phyloP scores from a whole-genome alignment of 331 rosid species.

The Cydonia oblonga region DNA sequence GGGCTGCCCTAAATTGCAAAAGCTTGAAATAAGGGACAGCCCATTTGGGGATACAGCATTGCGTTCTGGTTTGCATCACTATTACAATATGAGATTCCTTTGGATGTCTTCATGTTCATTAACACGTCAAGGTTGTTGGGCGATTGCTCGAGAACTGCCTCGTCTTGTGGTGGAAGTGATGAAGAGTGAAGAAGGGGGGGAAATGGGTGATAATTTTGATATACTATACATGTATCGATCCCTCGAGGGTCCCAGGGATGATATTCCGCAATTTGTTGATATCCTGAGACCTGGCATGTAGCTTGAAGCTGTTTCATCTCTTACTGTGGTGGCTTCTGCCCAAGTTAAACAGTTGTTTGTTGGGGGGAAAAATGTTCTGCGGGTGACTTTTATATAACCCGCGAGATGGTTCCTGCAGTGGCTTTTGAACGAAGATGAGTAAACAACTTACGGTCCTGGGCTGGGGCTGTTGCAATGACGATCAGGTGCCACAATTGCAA shows the following conservation, averaged over 20 bases:
- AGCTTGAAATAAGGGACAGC: conserved; percentile 82
- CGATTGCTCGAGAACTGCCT: conserved; percentile 53
- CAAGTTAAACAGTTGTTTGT: conserved; percentile 14
- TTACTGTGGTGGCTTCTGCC: conserved; percentile 16
- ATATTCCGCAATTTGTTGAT: conserved; percentile 48
- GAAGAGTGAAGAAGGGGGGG: conserved; percentile 7
- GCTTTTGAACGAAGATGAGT: conserved; percentile 15
- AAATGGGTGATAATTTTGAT: conserved; percentile 26
- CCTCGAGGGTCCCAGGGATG: conserved; percentile 60
- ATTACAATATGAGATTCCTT: conserved; percentile 76
- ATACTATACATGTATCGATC: conserved; percentile 72
- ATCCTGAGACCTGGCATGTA: conserved; percentile 30
- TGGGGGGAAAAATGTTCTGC: conserved; percentile 9
- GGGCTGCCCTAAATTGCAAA: conserved; percentile 72
- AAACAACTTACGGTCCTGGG: conserved; percentile 16
- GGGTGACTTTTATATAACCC: conserved; percentile 35
- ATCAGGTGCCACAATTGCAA: conserved; percentile 12
- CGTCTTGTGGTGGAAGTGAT: conserved; percentile 58
- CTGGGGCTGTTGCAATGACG: conserved; percentile 14
- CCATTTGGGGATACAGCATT: conserved; percentile 76
- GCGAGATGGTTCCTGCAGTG: conserved; percentile 27
- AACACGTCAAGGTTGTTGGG: conserved; percentile 59
- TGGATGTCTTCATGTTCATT: conserved; percentile 75
- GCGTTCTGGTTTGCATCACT: conserved; percentile 62
- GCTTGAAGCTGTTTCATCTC: conserved; percentile 19